Evolutionary conservation across 164 flowering plant genomes (phyloP), one percentile per base, ranked within the genome.

Genomic region (Macadamia tetraphylla): DNA sequence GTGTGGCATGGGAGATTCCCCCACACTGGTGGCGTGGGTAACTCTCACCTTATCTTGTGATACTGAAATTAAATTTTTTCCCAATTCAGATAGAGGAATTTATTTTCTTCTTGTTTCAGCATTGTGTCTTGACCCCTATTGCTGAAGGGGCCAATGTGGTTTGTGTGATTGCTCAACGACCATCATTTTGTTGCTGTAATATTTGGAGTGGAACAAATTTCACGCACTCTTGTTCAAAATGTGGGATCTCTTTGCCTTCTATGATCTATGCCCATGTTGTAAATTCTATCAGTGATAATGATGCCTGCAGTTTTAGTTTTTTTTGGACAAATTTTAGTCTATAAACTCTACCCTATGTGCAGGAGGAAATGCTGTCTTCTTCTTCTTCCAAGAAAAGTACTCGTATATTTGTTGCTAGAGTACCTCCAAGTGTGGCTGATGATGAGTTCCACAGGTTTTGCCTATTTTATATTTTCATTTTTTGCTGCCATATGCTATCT

Each of bases 381-480:
- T 35, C 40, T 35, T 35, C 79, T n/a, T 51, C 74, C 12, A 72
- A 73, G 73, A 77, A 70, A 57, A 79, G 59, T 29, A 73, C 77
- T 59, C 73, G 83, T 66, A 68, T 77, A 60, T 80, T 80, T 77
- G 81, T 80, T 15, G 83, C 83, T 17, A 77, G 83, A 66, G 73
- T 80, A 62, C 77, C 79, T 43, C 66, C 71, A 49, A 75, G 81
- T 66, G 81, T 75, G 69, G 70, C 77, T n/a, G 83, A 75, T 65
- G 73, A 77, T 17, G 71, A 62, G 29, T 80, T 80, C 65, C 75
- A 77, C 68, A 77, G 82, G 82, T 80, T 70, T 29, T 11, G 18
- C 17, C 3, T 9, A 52, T 30, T 29, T 14, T 29, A 23, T 11
- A 10, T 10, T 42, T 35, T 56, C 40, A 29, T 12, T 46, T 62